These are phyloP conservation scores for Dryas integrifolia DNA, from an alignment of 331 rosid species.

Conservation along the genomic window DNA sequence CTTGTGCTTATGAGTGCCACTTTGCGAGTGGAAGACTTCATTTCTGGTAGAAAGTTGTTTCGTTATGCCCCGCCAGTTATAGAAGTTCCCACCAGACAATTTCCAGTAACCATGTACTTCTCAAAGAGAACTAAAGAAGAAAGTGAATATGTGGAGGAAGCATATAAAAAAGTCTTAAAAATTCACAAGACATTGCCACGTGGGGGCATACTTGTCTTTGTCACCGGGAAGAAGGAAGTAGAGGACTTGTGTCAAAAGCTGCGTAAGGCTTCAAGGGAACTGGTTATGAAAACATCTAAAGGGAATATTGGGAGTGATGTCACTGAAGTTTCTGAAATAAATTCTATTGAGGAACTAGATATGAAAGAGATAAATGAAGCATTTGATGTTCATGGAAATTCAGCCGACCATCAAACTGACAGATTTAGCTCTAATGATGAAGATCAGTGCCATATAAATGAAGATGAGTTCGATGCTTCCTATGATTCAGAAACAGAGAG, in stretches of 20 bases:
- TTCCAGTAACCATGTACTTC: slow-evolving; percentile 73
- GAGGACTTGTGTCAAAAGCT: slow-evolving; percentile 78
- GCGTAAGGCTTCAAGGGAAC: slow-evolving; percentile 59
- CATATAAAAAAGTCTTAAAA: slow-evolving; percentile 79
- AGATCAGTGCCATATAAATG: slow-evolving; percentile 40
- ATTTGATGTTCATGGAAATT: slow-evolving; percentile 52
- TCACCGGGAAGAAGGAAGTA: slow-evolving; percentile 88
- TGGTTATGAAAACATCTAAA: slow-evolving; percentile 38
- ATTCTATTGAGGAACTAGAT: slow-evolving; percentile 45
- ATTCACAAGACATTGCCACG: slow-evolving; percentile 88
- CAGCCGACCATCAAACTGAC: slow-evolving; percentile 49
- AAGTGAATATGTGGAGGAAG: slow-evolving; percentile 70
- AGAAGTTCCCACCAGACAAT: slow-evolving; percentile 87
- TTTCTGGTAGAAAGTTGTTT: slow-evolving; percentile 60
- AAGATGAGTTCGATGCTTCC: slow-evolving; percentile 46
- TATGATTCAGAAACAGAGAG: slow-evolving; percentile 63
- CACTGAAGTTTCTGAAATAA: slow-evolving; percentile 28
- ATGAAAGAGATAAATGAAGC: slow-evolving; percentile 78
- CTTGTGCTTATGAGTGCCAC: slow-evolving; percentile 98
- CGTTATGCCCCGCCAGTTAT: slow-evolving; percentile 64
- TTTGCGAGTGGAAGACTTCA: slow-evolving; percentile 81
- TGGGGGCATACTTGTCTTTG: slow-evolving; percentile 86
- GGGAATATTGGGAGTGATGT: slow-evolving; percentile 36
- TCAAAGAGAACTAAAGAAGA: slow-evolving; percentile 60
- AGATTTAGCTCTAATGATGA: slow-evolving; percentile 62